Conservation (phyloP, 352 stramenopile genomes). For the Pythium pyrilobum region DNA sequence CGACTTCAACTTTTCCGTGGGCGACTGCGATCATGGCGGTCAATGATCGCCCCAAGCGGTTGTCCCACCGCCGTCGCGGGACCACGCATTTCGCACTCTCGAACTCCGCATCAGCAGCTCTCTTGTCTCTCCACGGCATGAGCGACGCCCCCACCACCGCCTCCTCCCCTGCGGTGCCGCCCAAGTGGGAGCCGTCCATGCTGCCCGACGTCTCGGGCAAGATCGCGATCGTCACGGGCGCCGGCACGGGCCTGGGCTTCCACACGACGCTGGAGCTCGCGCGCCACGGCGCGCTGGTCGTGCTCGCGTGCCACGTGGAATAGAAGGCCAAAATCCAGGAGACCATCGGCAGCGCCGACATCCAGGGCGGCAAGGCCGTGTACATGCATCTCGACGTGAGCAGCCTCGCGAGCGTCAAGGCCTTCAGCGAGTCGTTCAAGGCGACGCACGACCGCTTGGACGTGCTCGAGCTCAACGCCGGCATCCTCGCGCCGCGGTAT, state of each 20-base stretch:
- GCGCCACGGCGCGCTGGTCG: constrained; percentile 35
- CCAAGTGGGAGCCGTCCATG: background rate
- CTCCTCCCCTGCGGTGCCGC: no score
- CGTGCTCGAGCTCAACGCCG: constrained; percentile 24
- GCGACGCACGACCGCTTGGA: constrained; percentile 5
- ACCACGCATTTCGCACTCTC: no score
- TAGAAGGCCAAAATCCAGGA: constrained; percentile 12
- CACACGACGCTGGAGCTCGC: constrained; percentile 35
- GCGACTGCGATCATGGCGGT: no score
- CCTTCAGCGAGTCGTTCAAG: constrained; percentile 14
- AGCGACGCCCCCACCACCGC: no score
- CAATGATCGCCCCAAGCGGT: no score
- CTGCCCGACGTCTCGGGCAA: constrained; percentile 15
- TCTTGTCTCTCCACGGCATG: no score
- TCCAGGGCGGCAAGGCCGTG: constrained; percentile 12
- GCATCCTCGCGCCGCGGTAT: constrained; percentile 25
- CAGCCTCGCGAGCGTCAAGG: constrained; percentile 8
- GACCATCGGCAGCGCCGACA: background rate
- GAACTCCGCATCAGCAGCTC: no score
- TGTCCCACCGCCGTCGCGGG: no score
- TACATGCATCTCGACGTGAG: constrained; percentile 22
- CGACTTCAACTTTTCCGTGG: no score
- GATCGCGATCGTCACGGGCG: constrained; percentile 18
- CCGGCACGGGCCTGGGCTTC: constrained; percentile 38
- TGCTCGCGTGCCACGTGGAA: constrained; percentile 39